Evolutionary conservation across 208 protist species (phyloP), one percentile per base, ranked within the genome.

Genomic region (Balamuthia mandrillaris): DNA sequence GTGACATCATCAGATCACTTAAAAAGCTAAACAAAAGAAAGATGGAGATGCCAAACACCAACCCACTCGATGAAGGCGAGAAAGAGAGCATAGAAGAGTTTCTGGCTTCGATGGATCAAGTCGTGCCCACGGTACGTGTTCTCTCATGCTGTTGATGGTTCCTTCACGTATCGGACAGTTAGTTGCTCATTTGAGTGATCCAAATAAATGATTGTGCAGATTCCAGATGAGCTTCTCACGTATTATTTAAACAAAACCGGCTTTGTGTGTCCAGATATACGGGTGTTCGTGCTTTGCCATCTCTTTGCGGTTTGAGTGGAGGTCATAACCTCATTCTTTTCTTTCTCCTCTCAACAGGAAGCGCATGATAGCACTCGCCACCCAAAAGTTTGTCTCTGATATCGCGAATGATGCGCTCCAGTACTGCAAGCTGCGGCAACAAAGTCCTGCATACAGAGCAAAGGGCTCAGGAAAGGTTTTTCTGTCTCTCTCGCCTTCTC

Each of bases 331-430:
- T 54, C 21, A 18, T 54, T 54, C 21, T 54, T 37, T 82, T 9
- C 31, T 82, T 61, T 68, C 29, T 82, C 45, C 7, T 24, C 24
- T 31, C 41, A 35, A 1, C 68, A 91, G 88, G 10, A 87, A 87
- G 37, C 81, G 89, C 61, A 45, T 91, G 27, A 74, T 91, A 29
- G 51, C 87, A 39, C 41, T 91, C 2, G 89, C 89, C 47, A 78
- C 89, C 33, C 85, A 91, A 77, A 91, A 90, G 52, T 91, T 91
- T 74, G 70, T 91, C 31, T 49, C 89, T 3, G 88, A 90, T 58
- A 75, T 91, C 5, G 54, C 85, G 24, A 54, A 79, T 44, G 88
- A 91, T 51, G 74, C 85, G 41, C 54, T 90, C 6, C 89, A 91
- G 44, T 84, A 56, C 52, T 86, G 83, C 51, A 89, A 90, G 65